Base-by-base conservation (phyloP, 805 yeast species). In the Starmerella bacillaris region DNA sequence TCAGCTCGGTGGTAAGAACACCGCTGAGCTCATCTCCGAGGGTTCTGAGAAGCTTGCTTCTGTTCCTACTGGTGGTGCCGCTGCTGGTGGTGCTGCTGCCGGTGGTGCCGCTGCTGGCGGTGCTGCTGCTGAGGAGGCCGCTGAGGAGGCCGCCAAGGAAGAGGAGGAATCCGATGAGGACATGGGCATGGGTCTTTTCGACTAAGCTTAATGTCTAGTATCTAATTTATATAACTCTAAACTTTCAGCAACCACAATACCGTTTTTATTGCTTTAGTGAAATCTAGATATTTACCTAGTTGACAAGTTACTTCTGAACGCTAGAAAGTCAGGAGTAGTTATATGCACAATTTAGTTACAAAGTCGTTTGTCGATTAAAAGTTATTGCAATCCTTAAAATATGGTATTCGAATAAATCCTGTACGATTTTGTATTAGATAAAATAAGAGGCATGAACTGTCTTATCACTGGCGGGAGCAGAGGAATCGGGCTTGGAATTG, bases 41-140 rank as follows among this genome's bases (percentile, higher is more conserved):
- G 98, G 98, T 72, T 67, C 78, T 66, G 67, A 77, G 68, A 89
- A 89, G 73, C 79, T 89, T 61, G 92, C 96, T 53, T 74, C 96
- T 51, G 92, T 86, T 51, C 95, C 96, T 65, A 56, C 94, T 57
- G 95, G 94, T 64, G 95, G 93, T 68, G 89, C 94, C 63, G 93
- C 89, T 63, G 72, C 82, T 57, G 65, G 89, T 51, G 63, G 77
- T 53, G 67, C 72, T 57, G 70, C 68, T 57, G 71, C 70, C 57
- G 74, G 78, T 51, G 71, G 76, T 54, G 74, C 75, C 54, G 75
- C 69, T 56, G 78, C 64, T 60, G 74, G 63, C 47, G 74, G 70
- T 48, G 78, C 68, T 50, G 82, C 66, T 47, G 89, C 64, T 40
- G 92, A 63, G 42, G 89, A 60, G 42, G 89, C 63, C 51, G 79